Evolutionary conservation across 805 yeast genomes (phyloP), one percentile per base, ranked within the genome.

Genomic region (Vanderwaltozyma verrucispora): DNA sequence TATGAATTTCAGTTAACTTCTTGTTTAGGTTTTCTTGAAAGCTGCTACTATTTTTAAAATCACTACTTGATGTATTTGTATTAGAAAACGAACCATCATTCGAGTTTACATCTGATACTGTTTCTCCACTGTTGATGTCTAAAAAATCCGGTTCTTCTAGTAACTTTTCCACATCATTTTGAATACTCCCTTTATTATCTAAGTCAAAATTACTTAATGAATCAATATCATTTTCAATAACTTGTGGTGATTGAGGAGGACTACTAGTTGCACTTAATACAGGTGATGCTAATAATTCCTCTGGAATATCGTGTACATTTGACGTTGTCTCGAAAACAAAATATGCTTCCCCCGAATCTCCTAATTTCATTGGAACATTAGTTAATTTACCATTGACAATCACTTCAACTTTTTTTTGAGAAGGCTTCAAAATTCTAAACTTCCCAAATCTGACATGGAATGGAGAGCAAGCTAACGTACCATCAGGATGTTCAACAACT

Each of bases 301-400:
- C 67, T 1, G 96, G 95, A 18, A 92, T 78, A 41, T 74, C 72
- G 27, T 64, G 64, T 9, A 59, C 52, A 32, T 70, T 70, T 30
- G 71, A 73, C 28, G 71, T 71, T 1, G 96, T 82, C 52, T 87
- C 95, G 63, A 92, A 89, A 30, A 92, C 97, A 54, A 92, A 92
- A 56, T 87, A 87, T 0, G 97, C 98, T 60, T 92, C 98, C 12
- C 98, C 98, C 7, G 94, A 95, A 43, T 92, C 98, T 13, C 96
- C 95, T 32, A 92, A 65, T 59, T 92, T 92, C 97, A 92, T 92
- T 8, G 95, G 96, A 33, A 89, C 64, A 48, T 84, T 79, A 0
- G 94, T 81, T 32, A 76, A 69, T 42, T 71, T 71, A 27, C 81
- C 96, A 61, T 92, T 92, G 28, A 92, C 94, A 30, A 75, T 72